Base-by-base conservation (phyloP, 495 filamentous ascomycete genomes). In the Lentithecium fluviatile region DNA sequence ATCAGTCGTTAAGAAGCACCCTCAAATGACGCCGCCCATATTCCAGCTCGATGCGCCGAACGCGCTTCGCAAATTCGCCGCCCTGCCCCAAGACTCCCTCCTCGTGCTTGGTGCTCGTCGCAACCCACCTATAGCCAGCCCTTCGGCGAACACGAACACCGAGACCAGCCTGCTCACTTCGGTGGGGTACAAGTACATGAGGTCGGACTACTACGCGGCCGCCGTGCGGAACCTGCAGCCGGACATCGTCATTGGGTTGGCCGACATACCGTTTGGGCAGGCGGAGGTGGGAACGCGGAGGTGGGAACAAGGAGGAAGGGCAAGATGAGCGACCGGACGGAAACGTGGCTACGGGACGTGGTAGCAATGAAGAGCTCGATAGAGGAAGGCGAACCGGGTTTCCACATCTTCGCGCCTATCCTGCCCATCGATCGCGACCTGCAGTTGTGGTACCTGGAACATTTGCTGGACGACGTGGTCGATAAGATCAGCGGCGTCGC, bases 251-350 rank as follows among this genome's bases (percentile, higher is more conserved):
- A 79, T 98, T 24, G 85, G 84, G 0, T 74, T 96, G 50, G 85
- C 85, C 15, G 94, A 98, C 73, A 74, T 96, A 24, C 81, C 87
- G 0, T 77, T 83, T 51, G 78, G 82, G 0, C 70, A 78, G 23
- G 55, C 37, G 7, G 36, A 64, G 1, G 83, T n/a, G n/a, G n/a
- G n/a, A n/a, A n/a, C n/a, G n/a, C n/a, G n/a, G n/a, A n/a, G n/a
- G n/a, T 89, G 0, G 86, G 87, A 10, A 74, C 78, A 24, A 94
- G 90, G 64, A 77, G 91, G 34, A 80, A 82, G 19, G 81, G 82
- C 8, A 91, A 88, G 71, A 97, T 97, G 88, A 86, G 83, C 2
- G 90, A 95, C 64, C 77, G 94, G 49, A 95, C 90, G 0, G 85
- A 89, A 65, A 76, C 78, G 11, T 95, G 85, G 83, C 78, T 90